These are phyloP conservation scores for Mangifera indica DNA, from an alignment of 345 rosid species.

Conservation along the genomic window DNA sequence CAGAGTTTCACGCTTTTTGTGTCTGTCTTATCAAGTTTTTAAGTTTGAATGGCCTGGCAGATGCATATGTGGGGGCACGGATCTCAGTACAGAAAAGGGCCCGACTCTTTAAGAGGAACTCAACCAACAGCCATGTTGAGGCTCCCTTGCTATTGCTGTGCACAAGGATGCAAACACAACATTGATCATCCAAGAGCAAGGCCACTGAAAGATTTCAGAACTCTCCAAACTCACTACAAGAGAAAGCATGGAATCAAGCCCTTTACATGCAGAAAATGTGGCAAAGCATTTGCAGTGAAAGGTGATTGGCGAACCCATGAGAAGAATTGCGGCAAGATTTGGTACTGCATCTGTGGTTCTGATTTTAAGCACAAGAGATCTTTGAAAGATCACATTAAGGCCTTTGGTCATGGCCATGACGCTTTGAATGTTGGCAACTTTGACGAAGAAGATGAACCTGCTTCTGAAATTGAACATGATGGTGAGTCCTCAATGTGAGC, in stretches of 20 bases:
- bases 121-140: conserved; percentile 77
- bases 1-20: neutral
- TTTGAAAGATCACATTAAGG: conserved; percentile 68
- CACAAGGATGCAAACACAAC: conserved; percentile 68
- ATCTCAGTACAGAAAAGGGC: conserved; percentile 85
- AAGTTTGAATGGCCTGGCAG: conserved; percentile 22
- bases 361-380: conserved; percentile 85
- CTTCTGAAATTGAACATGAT: conserved; percentile 53
- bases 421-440: conserved; percentile 38
- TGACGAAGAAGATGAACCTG: conserved; percentile 59
- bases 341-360: conserved; percentile 78
- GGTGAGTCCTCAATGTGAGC: conserved; percentile 21
- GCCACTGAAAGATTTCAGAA: conserved; percentile 77
- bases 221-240: conserved; percentile 87
- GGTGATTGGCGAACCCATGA: conserved; percentile 92
- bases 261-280: conserved; percentile 70
- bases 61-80: conserved; percentile 99
- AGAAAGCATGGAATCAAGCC: conserved; percentile 74
- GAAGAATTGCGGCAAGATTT: conserved; percentile 80
- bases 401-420: conserved; percentile 75
- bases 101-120: conserved; percentile 68
- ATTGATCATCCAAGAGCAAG: conserved; percentile 75
- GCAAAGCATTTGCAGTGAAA: conserved; percentile 71
- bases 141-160: conserved; percentile 75
- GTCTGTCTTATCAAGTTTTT: neutral